Evolutionary conservation across 2,329 filamentous ascomycete genomes (phyloP).

Genomic region (Aspergillus proliferans): DNA sequence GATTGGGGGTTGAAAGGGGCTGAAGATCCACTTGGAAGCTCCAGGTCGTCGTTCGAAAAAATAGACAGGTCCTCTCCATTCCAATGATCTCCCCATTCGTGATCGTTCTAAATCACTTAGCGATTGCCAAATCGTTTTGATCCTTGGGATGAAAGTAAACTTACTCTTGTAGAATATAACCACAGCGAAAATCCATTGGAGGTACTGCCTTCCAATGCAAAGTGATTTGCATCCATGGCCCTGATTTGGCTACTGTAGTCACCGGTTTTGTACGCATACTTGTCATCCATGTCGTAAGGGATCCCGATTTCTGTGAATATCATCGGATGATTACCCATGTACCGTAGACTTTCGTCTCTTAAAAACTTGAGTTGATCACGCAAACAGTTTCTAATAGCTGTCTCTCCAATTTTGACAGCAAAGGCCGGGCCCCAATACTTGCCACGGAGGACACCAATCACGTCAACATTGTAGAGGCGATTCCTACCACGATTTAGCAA

Average conservation of each 20-base stretch:
- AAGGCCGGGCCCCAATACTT: constrained; percentile 84
- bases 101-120: constrained; percentile 59
- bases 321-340: constrained; percentile 82
- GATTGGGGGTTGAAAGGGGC: constrained; percentile 36
- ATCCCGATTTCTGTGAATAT: constrained; percentile 94
- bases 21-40: constrained; percentile 39
- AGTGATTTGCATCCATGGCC: constrained; percentile 95
- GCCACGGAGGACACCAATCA: constrained; percentile 83
- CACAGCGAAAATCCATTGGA: constrained; percentile 85
- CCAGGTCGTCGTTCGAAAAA: constrained; percentile 73
- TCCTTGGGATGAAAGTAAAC: background rate
- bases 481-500: constrained; percentile 50
- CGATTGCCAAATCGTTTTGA: background rate
- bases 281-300: constrained; percentile 97
- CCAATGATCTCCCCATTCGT: constrained; percentile 88
- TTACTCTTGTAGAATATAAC: constrained; percentile 70
- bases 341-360: constrained; percentile 76
- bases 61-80: constrained; percentile 97
- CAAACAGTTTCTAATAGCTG: constrained; percentile 89
- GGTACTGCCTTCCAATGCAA: constrained; percentile 74
- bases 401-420: constrained; percentile 86
- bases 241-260: constrained; percentile 89
- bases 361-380: constrained; percentile 79
- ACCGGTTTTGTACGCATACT: constrained; percentile 89
- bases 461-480: constrained; percentile 91